Evolutionary conservation across 352 stramenopile genomes (phyloP), one percentile per base, ranked within the genome.

Genomic region (Phytophthora litchii): DNA sequence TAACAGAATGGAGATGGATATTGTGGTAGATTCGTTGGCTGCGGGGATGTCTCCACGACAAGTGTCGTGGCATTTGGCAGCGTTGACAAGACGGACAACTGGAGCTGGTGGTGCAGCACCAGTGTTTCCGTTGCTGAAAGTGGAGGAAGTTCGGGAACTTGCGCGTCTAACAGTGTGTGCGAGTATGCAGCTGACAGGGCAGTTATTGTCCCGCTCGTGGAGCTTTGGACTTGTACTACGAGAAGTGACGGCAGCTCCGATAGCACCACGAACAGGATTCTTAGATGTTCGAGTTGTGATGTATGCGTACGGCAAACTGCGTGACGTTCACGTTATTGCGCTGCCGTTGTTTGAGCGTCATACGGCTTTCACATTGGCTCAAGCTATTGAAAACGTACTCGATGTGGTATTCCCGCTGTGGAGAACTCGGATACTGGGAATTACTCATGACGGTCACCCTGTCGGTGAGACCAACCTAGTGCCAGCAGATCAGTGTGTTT

Each of bases 181-280:
- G 27, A 83, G 69, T 35, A 40, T 83, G 31, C 44, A 72, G 6
- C 35, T 62, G 23, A 36, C 76, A 5, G 46, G 60, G 11, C 40
- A 48, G 37, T 43, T 82, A 7, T 27, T 86, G n/a, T 23, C 56
- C 3, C 32, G 47, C 8, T 56, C 58, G n/a, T 78, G 65, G 74
- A 56, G 53, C 8, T 83, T 84, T 34, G 76, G 68, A 1, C 50
- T 86, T 19, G 66, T 62, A 5, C 44, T 86, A 19, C 67, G 70
- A 31, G 43, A 46, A 9, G 43, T 54, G 32, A 40, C 40, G 54
- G 58, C 4, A 12, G 45, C 38, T 11, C 62, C 25, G 31, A 27
- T 5, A 27, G 23, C 23, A 5, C 23, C 23, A 5, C 46, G n/a
- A n/a, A 43, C 44, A 34, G 54, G 21, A 10, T 70, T 55, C 16